Evolutionary conservation across 495 filamentous ascomycete species (phyloP), one percentile per base, ranked within the genome.

Genomic region (Cercophora samala): DNA sequence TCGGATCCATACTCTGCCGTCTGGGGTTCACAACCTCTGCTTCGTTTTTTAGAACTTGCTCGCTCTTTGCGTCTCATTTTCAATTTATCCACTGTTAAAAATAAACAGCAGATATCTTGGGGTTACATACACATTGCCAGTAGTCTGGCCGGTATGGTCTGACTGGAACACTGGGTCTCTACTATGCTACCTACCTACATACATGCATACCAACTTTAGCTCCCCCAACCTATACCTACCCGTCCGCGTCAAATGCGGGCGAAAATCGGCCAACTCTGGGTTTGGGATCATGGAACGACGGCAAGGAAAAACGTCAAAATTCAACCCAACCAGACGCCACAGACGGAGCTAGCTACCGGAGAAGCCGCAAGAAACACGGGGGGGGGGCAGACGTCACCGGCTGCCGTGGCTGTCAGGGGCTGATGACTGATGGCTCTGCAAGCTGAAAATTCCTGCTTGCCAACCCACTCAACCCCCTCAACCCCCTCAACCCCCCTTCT

Each of bases 81-180:
- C 26, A 60, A 66, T 64, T 68, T 66, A 60, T 22, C 22, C 37
- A 23, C 37, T 62, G 53, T 65, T 64, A 70, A 68, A 67, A 67
- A 67, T 67, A 67, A 59, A 54, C 64, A 5, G 32, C 2, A 3
- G 15, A 29, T 4, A 51, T 42, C 63, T 15, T 51, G n/a, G 53
- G 53, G 53, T 65, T 32, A 56, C 53, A 19, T 56, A 46, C 37
- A 46, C 37, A 46, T 46, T 46, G 37, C 37, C 37, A 46, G 37
- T 46, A 46, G 37, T 46, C 37, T 46, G 37, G 37, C 37, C 13
- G 37, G 6, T 46, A 46, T 58, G 19, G 54, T 58, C 54, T 58
- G 19, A 58, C 19, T 58, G 54, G 19, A 58, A 60, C 58, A 23
- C 58, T 60, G 58, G 17, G 22, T 23, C 54, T 54, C 22, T 56